Base-by-base conservation (phyloP, 1,284 basidiomycete genomes). In the Tilletia indica region DNA sequence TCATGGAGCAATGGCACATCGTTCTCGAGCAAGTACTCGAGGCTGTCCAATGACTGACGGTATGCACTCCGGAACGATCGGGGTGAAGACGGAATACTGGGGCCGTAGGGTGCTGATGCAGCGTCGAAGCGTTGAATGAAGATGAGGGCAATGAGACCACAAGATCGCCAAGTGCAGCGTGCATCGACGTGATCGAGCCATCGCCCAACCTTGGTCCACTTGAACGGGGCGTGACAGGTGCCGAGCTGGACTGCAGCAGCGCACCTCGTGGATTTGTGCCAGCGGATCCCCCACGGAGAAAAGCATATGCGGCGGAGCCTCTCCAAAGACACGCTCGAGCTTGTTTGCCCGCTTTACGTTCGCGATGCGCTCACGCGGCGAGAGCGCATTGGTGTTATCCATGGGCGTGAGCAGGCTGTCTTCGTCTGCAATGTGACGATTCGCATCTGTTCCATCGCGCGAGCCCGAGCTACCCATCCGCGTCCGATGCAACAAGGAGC, bases 11-110 rank as follows among this genome's bases (percentile, higher is more conserved):
- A 63, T 4, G n/a, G 12, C 36, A 51, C 14, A 42, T 73, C 70
- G 38, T 67, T 67, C n/a, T 73, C 67, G 16, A 73, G 63, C 21
- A 73, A 38, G 39, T 72, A 73, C 54, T 72, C 72, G n/a, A 73
- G 56, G 25, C 61, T 71, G 36, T 34, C 48, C 14, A 72, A 36
- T 4, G 70, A 71, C 11, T 38, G 34, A 36, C 70, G 31, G 12
- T 72, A 72, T 8, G 51, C 34, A 51, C 49, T 66, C 12, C 63
- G 39, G 42, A 47, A 68, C 51, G 58, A 63, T 19, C 38, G 36
- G 25, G 54, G 54, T 12, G 61, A 63, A 6, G 68, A 69, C 21
- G 36, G 5, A 48, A 69, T 58, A 21, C 54, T 58, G 38, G 48
- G n/a, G 0, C 25, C 68, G 3, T 56, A 69, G 11, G 39, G n/a